phyloP scores from a whole-genome alignment of 306 rosid species.

The Cicer chorassanicum region DNA sequence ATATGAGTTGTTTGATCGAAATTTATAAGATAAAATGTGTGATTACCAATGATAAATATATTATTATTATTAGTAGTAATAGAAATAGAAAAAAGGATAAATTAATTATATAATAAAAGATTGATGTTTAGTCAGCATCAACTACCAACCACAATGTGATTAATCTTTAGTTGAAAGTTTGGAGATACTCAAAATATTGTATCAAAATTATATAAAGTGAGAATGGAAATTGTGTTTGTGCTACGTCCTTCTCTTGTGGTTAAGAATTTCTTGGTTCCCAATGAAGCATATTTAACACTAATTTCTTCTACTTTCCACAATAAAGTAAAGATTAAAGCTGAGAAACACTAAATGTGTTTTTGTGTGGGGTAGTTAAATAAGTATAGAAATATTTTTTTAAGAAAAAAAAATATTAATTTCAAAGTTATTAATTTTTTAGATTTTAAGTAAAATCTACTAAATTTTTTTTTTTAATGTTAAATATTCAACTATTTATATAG shows the following conservation, averaged over 20 bases:
- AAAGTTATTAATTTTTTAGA: too few relatives aligned
- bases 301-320: constrained; percentile 42
- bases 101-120: too few relatives aligned
- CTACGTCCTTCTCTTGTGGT: constrained; percentile 4
- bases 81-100: too few relatives aligned
- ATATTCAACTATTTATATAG: too few relatives aligned
- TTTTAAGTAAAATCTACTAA: too few relatives aligned
- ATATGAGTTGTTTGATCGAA: not conserved
- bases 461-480: too few relatives aligned
- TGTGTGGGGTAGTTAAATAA: constrained; percentile 22
- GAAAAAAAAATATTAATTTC: too few relatives aligned
- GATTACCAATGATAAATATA: too few relatives aligned
- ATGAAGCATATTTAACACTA: constrained; percentile 48
- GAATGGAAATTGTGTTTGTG: not conserved
- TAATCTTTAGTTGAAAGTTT: not conserved
- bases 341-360: constrained; percentile 45
- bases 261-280: constrained; percentile 43
- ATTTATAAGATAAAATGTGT: not conserved
- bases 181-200: not conserved
- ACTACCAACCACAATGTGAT: too few relatives aligned
- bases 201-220: not conserved
- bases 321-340: constrained; percentile 45
- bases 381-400: constrained; percentile 24
- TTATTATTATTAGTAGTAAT: too few relatives aligned
- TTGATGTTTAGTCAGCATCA: too few relatives aligned